phyloP scores from a whole-genome alignment of 1,284 basidiomycete species.

The Cutaneotrichosporon mucoides region DNA sequence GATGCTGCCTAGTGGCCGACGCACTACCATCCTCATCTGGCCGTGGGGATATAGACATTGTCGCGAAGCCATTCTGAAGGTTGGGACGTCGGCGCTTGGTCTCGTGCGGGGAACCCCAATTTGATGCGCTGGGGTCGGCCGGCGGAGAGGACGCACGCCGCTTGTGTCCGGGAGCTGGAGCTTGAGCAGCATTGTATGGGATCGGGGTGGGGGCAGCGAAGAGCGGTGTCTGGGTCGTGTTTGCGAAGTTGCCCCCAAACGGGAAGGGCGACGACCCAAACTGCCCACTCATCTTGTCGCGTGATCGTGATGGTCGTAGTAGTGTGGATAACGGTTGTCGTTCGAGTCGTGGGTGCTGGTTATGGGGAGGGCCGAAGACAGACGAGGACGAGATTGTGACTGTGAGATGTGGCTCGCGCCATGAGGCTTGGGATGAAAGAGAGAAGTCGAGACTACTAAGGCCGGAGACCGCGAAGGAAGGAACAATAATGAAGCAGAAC shows the following conservation, averaged over 20 bases:
- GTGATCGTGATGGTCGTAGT: not conserved
- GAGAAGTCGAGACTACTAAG: no score
- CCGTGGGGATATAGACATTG: constrained; percentile 27
- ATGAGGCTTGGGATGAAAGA: no score
- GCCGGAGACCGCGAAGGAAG: no score
- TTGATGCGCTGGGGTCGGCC: not conserved
- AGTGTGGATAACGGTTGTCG: no score
- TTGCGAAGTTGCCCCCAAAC: not conserved
- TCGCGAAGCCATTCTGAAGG: constrained; percentile 36
- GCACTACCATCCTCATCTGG: not conserved
- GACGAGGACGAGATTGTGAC: no score
- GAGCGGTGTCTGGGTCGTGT: not conserved
- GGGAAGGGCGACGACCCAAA: not conserved
- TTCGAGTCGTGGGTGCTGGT: no score
- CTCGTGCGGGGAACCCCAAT: not conserved
- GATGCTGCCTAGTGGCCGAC: no score
- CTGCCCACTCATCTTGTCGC: not conserved
- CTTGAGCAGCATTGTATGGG: not conserved
- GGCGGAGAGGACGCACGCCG: constrained; percentile 9
- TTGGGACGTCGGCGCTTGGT: constrained; percentile 38
- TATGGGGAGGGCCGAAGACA: no score
- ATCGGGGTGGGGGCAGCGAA: not conserved
- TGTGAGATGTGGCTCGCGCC: no score
- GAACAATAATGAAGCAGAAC: no score
- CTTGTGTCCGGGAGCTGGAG: not conserved